These are phyloP conservation scores for Botrytis hyacinthi DNA, from an alignment of 2,329 filamentous ascomycete species.

Conservation along the genomic window DNA sequence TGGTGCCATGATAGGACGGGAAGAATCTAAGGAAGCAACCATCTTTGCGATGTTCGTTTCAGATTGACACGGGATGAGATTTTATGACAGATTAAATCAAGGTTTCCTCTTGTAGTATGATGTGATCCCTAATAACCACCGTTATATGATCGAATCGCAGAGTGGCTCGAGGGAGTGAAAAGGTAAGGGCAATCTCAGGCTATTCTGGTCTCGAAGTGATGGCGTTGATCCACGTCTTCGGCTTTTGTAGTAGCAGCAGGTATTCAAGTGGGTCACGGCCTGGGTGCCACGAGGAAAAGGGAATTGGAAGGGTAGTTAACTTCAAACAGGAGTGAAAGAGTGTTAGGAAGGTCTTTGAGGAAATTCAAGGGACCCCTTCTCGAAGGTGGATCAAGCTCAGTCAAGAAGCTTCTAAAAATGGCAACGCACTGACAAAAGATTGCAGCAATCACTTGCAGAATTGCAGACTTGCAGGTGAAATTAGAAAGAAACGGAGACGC, in stretches of 20 bases:
- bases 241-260: not conserved
- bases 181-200: not conserved
- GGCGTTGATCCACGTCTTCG: slow-evolving; percentile 18
- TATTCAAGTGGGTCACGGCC: not conserved
- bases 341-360: slow-evolving; percentile 21
- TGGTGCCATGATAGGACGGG: slow-evolving; percentile 54
- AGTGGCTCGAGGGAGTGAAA: slow-evolving; percentile 10
- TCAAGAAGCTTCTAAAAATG: slow-evolving; percentile 10
- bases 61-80: slow-evolving; percentile 1
- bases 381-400: slow-evolving; percentile 17
- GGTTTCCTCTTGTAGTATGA: slow-evolving; percentile 9
- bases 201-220: slow-evolving; percentile 9
- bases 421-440: slow-evolving; percentile 9
- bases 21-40: slow-evolving; percentile 50
- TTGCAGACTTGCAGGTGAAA: not conserved
- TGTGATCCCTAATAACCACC: slow-evolving; percentile 10
- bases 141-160: slow-evolving; percentile 17
- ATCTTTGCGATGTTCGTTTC: slow-evolving; percentile 34
- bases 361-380: slow-evolving; percentile 28
- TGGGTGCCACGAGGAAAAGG: slow-evolving; percentile 23
- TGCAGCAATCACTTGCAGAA: slow-evolving; percentile 15
- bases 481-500: not conserved
- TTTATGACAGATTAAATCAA: not conserved
- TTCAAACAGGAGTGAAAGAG: not conserved
- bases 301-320: not conserved